Conservation (phyloP, 1,284 basidiomycete species). For the Volvariella surrecta region DNA sequence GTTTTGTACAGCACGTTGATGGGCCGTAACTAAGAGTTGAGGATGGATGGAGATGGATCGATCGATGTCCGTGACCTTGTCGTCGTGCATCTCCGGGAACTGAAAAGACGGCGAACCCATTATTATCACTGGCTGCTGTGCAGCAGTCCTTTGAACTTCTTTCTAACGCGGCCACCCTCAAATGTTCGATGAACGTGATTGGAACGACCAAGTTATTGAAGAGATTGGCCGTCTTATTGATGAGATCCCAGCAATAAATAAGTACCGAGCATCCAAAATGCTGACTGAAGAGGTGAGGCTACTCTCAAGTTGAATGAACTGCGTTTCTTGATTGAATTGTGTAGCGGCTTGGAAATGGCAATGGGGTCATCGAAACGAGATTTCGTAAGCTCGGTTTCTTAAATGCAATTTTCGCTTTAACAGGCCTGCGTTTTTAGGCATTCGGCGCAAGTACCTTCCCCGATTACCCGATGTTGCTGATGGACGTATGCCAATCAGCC, state of each 20-base stretch:
- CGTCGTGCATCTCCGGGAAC: constrained; percentile 44
- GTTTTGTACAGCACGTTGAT: constrained; percentile 25
- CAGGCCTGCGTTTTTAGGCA: constrained; percentile 15
- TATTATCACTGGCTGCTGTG: constrained; percentile 22
- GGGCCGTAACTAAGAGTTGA: constrained; percentile 18
- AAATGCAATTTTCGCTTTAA: not conserved
- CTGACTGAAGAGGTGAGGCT: constrained; percentile 35
- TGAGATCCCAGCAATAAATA: constrained; percentile 22
- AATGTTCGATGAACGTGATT: constrained; percentile 39
- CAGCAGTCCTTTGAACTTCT: constrained; percentile 24
- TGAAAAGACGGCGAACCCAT: constrained; percentile 52
- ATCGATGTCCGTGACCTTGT: constrained; percentile 47
- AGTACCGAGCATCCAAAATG: constrained; percentile 36
- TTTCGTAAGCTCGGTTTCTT: constrained; percentile 22
- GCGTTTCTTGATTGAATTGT: not conserved
- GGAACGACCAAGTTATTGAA: constrained; percentile 44
- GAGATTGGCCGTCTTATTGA: constrained; percentile 36
- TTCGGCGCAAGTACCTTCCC: constrained; percentile 20
- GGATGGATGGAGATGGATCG: constrained; percentile 25
- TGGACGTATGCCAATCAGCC: no score
- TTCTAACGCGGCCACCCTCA: constrained; percentile 20
- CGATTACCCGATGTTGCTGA: not conserved
- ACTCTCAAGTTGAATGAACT: not conserved
- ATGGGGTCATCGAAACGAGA: constrained; percentile 24
- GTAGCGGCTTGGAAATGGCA: constrained; percentile 38